These are phyloP conservation scores for Arachis stenosperma DNA, from an alignment of 306 rosid species.

Conservation along the genomic window DNA sequence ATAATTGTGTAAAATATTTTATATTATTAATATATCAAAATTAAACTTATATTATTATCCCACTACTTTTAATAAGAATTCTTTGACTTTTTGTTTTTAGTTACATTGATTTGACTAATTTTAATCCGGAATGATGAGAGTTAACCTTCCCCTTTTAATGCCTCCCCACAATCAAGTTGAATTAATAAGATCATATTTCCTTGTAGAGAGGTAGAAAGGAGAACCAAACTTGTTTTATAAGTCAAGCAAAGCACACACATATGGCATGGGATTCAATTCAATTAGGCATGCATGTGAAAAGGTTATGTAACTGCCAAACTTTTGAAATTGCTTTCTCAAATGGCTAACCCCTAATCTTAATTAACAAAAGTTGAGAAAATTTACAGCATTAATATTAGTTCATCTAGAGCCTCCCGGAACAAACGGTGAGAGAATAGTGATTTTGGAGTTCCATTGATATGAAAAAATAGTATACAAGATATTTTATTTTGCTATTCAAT, in stretches of 20 bases:
- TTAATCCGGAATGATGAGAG: neutral
- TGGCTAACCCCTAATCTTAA: conserved; percentile 2
- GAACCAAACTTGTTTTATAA: conserved; percentile 36
- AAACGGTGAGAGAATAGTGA: too few species aligned
- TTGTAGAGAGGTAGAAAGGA: conserved; percentile 34
- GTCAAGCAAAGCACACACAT: conserved; percentile 39
- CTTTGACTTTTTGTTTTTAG: neutral
- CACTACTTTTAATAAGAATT: neutral
- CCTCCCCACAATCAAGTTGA: conserved; percentile 35
- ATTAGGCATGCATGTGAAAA: conserved; percentile 40
- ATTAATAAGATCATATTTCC: conserved; percentile 33
- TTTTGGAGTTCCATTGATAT: too few species aligned
- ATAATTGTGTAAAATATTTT: too few species aligned
- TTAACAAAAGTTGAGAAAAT: conserved; percentile 7
- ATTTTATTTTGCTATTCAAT: too few species aligned
- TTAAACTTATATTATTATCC: neutral
- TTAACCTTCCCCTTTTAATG: conserved; percentile 22
- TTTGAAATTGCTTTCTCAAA: neutral
- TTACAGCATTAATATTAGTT: neutral
- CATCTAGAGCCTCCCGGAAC: too few species aligned
- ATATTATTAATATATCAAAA: neutral
- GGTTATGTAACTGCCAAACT: conserved; percentile 43
- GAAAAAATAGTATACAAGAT: too few species aligned
- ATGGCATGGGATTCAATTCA: conserved; percentile 33
- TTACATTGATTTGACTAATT: conserved; percentile 3